Conservation (phyloP, 768 basidiomycete species). For the Leccinum variicolor region DNA sequence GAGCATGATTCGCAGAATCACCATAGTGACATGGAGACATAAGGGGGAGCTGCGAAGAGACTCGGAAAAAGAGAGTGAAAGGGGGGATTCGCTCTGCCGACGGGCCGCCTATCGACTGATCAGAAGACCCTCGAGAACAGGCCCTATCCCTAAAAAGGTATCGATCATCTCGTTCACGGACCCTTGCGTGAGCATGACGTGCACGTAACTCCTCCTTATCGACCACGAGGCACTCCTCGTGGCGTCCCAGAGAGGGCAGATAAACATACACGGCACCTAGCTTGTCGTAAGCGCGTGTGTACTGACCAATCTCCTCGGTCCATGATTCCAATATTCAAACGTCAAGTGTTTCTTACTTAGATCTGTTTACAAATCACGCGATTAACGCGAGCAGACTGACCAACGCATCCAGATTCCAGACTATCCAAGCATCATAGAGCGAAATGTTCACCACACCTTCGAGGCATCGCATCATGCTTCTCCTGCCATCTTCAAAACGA, state of each 20-base stretch:
- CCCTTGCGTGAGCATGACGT: neutral
- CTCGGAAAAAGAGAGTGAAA: neutral
- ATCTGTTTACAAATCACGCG: neutral
- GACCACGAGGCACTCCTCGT: neutral
- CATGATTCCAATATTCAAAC: neutral
- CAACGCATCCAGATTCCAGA: neutral
- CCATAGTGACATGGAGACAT: neutral
- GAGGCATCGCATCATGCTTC: slow-evolving; percentile 15
- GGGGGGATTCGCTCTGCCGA: neutral
- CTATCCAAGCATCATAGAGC: neutral
- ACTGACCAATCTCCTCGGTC: neutral
- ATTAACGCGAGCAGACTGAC: neutral
- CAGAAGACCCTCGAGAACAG: neutral
- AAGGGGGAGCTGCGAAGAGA: neutral
- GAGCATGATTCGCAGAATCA: neutral
- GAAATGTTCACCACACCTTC: neutral
- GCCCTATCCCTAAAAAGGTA: neutral
- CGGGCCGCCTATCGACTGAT: neutral
- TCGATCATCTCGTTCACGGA: neutral
- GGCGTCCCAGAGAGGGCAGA: neutral
- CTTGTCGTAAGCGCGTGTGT: neutral
- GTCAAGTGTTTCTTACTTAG: neutral
- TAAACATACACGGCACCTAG: neutral
- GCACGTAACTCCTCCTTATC: neutral
- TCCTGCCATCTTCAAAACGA: slow-evolving; percentile 22